These are phyloP conservation scores for Vigna mungo DNA, from an alignment of 306 rosid species.

Conservation along the genomic window DNA sequence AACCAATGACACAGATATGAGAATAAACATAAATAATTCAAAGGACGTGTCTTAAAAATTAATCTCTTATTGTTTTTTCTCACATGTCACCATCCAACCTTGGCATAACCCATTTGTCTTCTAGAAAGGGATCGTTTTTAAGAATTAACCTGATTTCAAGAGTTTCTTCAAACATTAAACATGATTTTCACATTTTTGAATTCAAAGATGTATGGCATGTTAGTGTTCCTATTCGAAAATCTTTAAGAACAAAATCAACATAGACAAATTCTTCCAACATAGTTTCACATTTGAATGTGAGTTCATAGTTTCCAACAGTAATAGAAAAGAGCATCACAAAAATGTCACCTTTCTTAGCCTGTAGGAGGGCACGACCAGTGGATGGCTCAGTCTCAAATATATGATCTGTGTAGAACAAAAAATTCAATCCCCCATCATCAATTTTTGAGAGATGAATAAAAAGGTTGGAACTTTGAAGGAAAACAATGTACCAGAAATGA, in stretches of 20 bases:
- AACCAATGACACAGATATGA: not conserved
- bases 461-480: not conserved
- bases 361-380: constrained; percentile 78
- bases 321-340: not conserved
- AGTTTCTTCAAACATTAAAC: not conserved
- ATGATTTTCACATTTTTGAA: constrained; percentile 4
- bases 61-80: not conserved
- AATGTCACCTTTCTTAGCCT: constrained; percentile 65
- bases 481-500: constrained; percentile 57
- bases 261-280: too few relatives aligned
- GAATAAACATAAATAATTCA: not conserved
- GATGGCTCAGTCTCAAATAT: constrained; percentile 50
- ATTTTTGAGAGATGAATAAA: not conserved
- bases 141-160: constrained; percentile 7
- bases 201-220: not conserved
- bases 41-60: not conserved
- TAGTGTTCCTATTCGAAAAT: too few relatives aligned
- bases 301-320: too few relatives aligned
- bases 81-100: not conserved
- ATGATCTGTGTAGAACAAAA: constrained; percentile 53
- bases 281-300: too few relatives aligned
- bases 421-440: not conserved
- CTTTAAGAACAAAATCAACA: too few relatives aligned
- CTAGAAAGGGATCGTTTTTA: not conserved
- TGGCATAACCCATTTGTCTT: not conserved